phyloP scores from a whole-genome alignment of 352 stramenopile genomes.

The Saprolegnia parasitica region DNA sequence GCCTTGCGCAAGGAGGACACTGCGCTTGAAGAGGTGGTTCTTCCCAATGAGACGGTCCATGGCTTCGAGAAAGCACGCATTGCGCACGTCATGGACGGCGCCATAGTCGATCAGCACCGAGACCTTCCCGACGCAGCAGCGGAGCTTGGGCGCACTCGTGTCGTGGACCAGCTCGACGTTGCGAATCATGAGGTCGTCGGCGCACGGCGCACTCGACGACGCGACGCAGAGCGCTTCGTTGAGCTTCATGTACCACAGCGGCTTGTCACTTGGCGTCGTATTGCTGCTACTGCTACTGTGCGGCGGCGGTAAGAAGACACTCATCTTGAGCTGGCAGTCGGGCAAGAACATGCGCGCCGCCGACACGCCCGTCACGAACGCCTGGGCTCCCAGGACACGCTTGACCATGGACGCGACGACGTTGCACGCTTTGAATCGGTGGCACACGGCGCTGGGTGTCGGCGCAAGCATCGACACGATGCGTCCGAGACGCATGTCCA shows the following conservation, averaged over 20 bases:
- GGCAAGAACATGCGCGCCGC: conserved; percentile 38
- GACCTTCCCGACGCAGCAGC: conserved; percentile 39
- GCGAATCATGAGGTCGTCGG: conserved; percentile 23
- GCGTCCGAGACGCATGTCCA: conserved; percentile 7
- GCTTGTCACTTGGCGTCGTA: conserved; percentile 25
- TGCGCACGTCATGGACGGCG: conserved; percentile 34
- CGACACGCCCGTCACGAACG: conserved; percentile 36
- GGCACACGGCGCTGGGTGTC: neutral
- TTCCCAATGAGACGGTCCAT: conserved; percentile 36
- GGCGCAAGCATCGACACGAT: conserved; percentile 1
- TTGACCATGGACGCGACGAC: conserved; percentile 31
- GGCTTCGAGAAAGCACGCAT: conserved; percentile 35
- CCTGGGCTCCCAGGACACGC: conserved; percentile 35
- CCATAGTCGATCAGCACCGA: conserved; percentile 38
- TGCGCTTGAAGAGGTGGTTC: conserved; percentile 39
- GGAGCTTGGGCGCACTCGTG: conserved; percentile 32
- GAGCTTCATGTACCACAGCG: conserved; percentile 40
- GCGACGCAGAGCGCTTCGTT: conserved; percentile 39
- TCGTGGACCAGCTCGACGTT: conserved; percentile 43
- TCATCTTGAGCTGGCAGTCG: conserved; percentile 34
- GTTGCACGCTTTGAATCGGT: conserved; percentile 14
- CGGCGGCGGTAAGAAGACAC: conserved; percentile 36
- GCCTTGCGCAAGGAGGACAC: conserved; percentile 38
- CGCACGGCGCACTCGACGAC: conserved; percentile 21
- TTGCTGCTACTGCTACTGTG: too few species aligned